Evolutionary conservation across 2,329 filamentous ascomycete species (phyloP).

Genomic region (Xylaria sp.): DNA sequence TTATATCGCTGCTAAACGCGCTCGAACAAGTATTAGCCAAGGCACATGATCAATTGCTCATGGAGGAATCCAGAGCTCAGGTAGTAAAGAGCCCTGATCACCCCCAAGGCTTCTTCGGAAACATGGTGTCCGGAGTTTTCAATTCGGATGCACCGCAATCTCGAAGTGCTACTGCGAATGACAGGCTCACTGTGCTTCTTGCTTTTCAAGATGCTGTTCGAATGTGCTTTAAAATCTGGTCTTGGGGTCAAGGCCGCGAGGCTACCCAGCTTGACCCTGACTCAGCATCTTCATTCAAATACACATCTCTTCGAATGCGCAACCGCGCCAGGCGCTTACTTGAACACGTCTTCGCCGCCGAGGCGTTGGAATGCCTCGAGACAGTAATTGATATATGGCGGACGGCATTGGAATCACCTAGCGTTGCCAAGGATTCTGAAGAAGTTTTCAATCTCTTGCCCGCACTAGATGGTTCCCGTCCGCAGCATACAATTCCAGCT

Average conservation of each 20-base stretch:
- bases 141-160: slow-evolving; percentile 79
- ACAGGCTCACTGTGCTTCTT: slow-evolving; percentile 90
- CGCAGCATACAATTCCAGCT: slow-evolving; percentile 90
- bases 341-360: slow-evolving; percentile 91
- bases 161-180: slow-evolving; percentile 90
- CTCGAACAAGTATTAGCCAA: slow-evolving; percentile 90
- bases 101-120: slow-evolving; percentile 89
- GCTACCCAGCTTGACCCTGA: slow-evolving; percentile 69
- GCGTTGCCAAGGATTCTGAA: slow-evolving; percentile 65
- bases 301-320: slow-evolving; percentile 90
- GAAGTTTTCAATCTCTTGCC: slow-evolving; percentile 89
- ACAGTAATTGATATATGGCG: slow-evolving; percentile 90
- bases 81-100: slow-evolving; percentile 82
- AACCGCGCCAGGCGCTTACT: slow-evolving; percentile 88
- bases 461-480: slow-evolving; percentile 88
- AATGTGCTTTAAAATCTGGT: slow-evolving; percentile 94
- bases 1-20: slow-evolving; percentile 90
- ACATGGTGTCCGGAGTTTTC: slow-evolving; percentile 93
- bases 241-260: slow-evolving; percentile 80
- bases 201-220: slow-evolving; percentile 96
- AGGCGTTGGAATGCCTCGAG: slow-evolving; percentile 92
- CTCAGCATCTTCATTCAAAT: slow-evolving; percentile 84
- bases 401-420: slow-evolving; percentile 58
- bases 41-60: slow-evolving; percentile 83
- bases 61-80: slow-evolving; percentile 77